Evolutionary conservation across 2,329 filamentous ascomycete species (phyloP).

Genomic region (Ophiobolus disseminans): DNA sequence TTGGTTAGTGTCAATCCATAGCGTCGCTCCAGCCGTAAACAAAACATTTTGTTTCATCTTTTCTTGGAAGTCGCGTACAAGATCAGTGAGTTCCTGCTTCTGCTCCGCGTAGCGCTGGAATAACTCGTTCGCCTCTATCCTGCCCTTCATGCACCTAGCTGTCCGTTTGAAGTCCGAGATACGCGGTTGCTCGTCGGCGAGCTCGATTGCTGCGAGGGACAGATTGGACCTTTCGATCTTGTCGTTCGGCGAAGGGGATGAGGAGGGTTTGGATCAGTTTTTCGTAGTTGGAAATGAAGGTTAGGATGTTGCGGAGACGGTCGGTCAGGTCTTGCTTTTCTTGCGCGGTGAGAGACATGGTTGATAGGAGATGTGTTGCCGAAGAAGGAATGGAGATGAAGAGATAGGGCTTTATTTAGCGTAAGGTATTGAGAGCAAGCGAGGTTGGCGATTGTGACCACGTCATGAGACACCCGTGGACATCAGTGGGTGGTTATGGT

Average conservation of each 20-base stretch:
- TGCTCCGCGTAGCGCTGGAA: background rate
- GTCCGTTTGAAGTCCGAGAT: background rate
- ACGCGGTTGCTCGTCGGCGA: background rate
- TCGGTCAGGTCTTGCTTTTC: background rate
- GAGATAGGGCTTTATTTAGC: too few relatives aligned
- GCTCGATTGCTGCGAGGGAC: background rate
- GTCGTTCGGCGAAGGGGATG: background rate
- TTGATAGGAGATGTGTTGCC: background rate
- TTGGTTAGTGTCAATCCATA: too few relatives aligned
- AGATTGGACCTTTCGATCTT: too few relatives aligned
- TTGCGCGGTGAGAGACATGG: background rate
- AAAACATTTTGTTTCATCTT: background rate
- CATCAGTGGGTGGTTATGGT: background rate
- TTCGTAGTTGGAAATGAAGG: background rate
- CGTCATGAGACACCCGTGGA: too few relatives aligned
- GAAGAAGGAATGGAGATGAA: background rate
- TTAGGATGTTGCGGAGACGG: background rate
- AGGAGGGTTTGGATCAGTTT: background rate
- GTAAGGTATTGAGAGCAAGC: too few relatives aligned
- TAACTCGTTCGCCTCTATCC: background rate
- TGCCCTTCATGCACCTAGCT: background rate
- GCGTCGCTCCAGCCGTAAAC: too few relatives aligned
- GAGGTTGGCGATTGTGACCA: too few relatives aligned
- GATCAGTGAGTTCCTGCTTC: background rate
- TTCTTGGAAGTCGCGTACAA: background rate